A percentile compares a stretch with the other conserved stretches of the same genome.
These are phyloP conservation scores for Plenodomus biglobosus DNA, from an alignment of 2,329 filamentous ascomycete genomes.

Conservation along the genomic window DNA sequence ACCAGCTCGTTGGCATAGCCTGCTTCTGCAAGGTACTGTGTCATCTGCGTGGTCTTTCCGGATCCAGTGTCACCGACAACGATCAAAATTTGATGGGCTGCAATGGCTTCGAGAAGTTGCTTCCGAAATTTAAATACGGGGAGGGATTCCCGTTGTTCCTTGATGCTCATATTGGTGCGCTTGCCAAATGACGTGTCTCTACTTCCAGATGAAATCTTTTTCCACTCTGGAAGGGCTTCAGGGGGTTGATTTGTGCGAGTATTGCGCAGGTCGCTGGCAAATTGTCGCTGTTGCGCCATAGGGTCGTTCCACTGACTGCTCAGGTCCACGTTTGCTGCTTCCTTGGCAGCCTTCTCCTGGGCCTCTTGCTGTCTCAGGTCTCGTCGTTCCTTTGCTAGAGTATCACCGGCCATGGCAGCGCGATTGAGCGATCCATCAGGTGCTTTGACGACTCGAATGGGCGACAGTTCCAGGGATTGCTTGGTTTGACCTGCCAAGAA, in stretches of 20 bases:
- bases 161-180: conserved; percentile 87
- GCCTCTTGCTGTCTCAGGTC: conserved; percentile 87
- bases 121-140: conserved; percentile 88
- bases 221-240: conserved; percentile 88
- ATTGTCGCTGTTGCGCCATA: conserved; percentile 87
- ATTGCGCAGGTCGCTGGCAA: conserved; percentile 81
- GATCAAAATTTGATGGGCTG: conserved; percentile 86
- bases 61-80: conserved; percentile 97
- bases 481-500: conserved; percentile 96
- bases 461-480: conserved; percentile 89
- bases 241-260: conserved; percentile 60
- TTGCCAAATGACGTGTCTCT: conserved; percentile 82
- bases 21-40: conserved; percentile 90
- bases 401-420: conserved; percentile 90
- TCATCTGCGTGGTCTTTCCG: conserved; percentile 95
- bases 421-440: conserved; percentile 98
- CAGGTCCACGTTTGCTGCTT: conserved; percentile 76
- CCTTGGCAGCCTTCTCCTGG: conserved; percentile 74
- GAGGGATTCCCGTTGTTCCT: conserved; percentile 86
- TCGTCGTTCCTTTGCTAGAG: conserved; percentile 83
- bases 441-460: conserved; percentile 94
- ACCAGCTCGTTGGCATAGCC: conserved; percentile 86
- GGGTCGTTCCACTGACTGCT: conserved; percentile 95
- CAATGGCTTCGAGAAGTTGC: conserved; percentile 83
- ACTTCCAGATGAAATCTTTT: conserved; percentile 75